Base-by-base conservation (phyloP, 2,329 filamentous ascomycete genomes). In the Phyllosticta citrichinensis region DNA sequence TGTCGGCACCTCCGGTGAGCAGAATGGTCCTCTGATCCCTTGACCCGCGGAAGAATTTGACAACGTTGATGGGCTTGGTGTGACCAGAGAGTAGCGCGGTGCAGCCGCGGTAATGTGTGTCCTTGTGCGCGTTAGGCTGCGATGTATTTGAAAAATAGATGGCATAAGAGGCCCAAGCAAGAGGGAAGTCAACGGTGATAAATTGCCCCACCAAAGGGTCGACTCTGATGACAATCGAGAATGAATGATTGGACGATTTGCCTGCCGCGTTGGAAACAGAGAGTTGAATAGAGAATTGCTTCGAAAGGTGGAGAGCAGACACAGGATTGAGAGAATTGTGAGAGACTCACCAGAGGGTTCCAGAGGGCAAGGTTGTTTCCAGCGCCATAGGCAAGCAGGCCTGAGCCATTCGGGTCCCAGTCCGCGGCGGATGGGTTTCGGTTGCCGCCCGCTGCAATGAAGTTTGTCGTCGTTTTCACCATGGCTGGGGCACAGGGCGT, bases 311-410 rank as follows among this genome's bases (percentile, higher is more conserved):
- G 10, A 24, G 50, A 30, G 5, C n/a, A 5, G 27, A 19, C 10
- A 55, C 17, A n/a, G 6, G 10, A 3, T 30, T 17, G 11, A 17
- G 11, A n/a, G 14, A 14, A 3, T 20, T 25, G 2, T 3, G 33
- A 14, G 19, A 47, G 54, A 76, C 85, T 75, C 80, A 92, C 89
- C 71, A 81, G 74, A 61, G 91, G 91, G 70, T 85, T 80, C 94
- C 94, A 99, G 51, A 97, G 71, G 52, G 91, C 93, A 67, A 99
- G 82, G 75, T 94, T 94, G 67, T 87, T 86, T 74, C 95, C 90
- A 9, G 92, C 87, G 33, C 94, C 94, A 76, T 90, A 99, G 30
- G 91, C 94, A 59, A 99, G 79, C 53, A 91, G 72, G 10, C 88
- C 89, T 20, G 78, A 77, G 64, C 73, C 69, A 19, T 81, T 76